Conservation (phyloP, 2,329 filamentous ascomycete genomes). For the Fusarium buxicola region DNA sequence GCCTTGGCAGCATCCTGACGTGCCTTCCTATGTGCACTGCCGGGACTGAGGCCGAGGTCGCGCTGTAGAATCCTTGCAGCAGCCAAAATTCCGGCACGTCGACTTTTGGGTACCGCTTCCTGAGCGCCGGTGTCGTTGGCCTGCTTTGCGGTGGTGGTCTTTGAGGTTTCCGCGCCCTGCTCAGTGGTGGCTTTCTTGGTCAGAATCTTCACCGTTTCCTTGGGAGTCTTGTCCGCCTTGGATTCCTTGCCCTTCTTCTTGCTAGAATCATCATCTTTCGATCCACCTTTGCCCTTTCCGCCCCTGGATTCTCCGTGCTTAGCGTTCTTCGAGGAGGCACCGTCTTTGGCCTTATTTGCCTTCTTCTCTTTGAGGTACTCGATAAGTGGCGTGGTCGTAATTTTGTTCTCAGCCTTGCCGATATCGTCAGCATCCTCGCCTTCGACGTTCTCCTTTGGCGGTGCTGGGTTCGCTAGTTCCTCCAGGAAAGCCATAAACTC, state of each 20-base stretch:
- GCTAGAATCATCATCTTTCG: slow-evolving; percentile 61
- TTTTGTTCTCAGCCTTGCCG: slow-evolving; percentile 66
- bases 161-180: slow-evolving; percentile 59
- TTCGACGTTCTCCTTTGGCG: slow-evolving; percentile 58
- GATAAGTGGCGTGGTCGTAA: slow-evolving; percentile 87
- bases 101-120: slow-evolving; percentile 62
- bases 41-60: slow-evolving; percentile 73
- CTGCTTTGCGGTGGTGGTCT: slow-evolving; percentile 55
- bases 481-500: slow-evolving; percentile 96
- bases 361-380: slow-evolving; percentile 94
- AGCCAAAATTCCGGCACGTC: slow-evolving; percentile 70
- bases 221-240: slow-evolving; percentile 65
- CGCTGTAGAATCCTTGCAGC: slow-evolving; percentile 74
- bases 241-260: slow-evolving; percentile 74
- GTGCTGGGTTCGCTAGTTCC: slow-evolving; percentile 78
- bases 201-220: slow-evolving; percentile 72
- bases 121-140: slow-evolving; percentile 43
- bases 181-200: slow-evolving; percentile 69
- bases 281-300: slow-evolving; percentile 59
- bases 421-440: slow-evolving; percentile 56
- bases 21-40: slow-evolving; percentile 70
- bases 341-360: slow-evolving; percentile 75
- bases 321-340: slow-evolving; percentile 53
- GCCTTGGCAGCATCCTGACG: slow-evolving; percentile 69
- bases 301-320: slow-evolving; percentile 68